Conservation (phyloP, 352 stramenopile genomes). For the Phytopythium aichiense region DNA sequence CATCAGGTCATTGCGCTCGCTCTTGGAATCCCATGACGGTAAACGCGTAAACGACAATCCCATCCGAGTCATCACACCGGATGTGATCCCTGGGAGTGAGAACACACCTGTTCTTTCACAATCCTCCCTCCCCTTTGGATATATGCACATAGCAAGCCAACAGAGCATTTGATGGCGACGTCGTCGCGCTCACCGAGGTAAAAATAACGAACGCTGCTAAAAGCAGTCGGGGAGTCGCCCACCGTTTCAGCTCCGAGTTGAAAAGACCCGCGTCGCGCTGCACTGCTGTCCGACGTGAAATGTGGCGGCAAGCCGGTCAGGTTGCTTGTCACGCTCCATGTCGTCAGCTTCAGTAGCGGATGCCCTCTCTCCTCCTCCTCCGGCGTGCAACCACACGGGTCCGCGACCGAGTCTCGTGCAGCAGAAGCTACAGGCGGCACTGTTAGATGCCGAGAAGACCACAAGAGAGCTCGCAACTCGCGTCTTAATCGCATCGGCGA, state of each 20-base stretch:
- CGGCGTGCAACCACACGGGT: slow-evolving; percentile 11
- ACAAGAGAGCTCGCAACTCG: slow-evolving; percentile 19
- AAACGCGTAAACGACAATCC: too few species aligned
- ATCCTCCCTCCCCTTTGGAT: too few species aligned
- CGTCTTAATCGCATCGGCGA: neutral
- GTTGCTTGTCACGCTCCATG: slow-evolving; percentile 17
- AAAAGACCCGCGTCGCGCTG: neutral
- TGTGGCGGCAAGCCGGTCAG: slow-evolving; percentile 4
- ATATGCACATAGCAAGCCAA: neutral
- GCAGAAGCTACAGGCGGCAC: slow-evolving; percentile 58
- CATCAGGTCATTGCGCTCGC: too few species aligned
- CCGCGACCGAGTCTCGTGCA: slow-evolving; percentile 45
- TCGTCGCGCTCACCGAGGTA: neutral
- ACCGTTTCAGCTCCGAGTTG: slow-evolving; percentile 15
- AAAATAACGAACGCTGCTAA: slow-evolving; percentile 3
- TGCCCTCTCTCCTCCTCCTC: slow-evolving; percentile 9
- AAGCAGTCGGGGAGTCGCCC: neutral
- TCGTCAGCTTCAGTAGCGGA: slow-evolving; percentile 19
- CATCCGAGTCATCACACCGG: too few species aligned
- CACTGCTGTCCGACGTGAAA: neutral
- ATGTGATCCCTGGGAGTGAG: too few species aligned
- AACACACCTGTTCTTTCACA: too few species aligned
- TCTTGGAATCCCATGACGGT: too few species aligned
- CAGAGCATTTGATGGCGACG: too few species aligned
- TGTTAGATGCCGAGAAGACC: slow-evolving; percentile 48